Base-by-base conservation (phyloP, 176 grass and related monocot genomes). In the Zoysia japonica region DNA sequence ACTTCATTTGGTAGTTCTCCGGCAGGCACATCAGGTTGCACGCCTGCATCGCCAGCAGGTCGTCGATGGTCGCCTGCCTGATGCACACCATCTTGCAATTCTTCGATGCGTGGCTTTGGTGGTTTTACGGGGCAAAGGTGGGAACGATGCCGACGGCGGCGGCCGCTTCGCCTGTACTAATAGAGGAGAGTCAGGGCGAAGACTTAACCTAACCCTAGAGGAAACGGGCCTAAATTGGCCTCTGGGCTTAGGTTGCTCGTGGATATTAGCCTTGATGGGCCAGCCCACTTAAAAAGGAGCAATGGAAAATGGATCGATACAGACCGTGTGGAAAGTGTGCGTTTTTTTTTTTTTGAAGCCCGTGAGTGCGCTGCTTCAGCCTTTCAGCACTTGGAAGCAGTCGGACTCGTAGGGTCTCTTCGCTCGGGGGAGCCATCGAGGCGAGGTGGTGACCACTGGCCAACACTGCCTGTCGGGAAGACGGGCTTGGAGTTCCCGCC, bases 1-100 rank as follows among this genome's bases (percentile, higher is more conserved):
- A 98, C 78, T 98, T 98, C 92, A 98, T 98, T 88, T 98, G 92
- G 88, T 98, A 98, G 71, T 94, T 98, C 91, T 98, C 95, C 47
- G 95, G 95, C 47, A 98, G 81, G 95, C 95, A 98, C 75, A 98
- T 92, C 83, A 98, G 89, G 38, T 98, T 98, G 90, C 95, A 98
- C 13, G 90, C 95, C 81, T 98, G 95, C 95, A 98, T 98, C 78
- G 89, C 92, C 35, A 98, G 89, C 70, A 98, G 86, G 74, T 98
- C 95, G 70, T 94, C 92, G 61, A 98, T 81, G 74, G 89, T 90
- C 48, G 95, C 95, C 82, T 98, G 95, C 42, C 95, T 71, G 61
- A 98, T 98, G 92, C 95, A 98, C 77, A 98, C 95, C 95, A 98
- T 98, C 65, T 61, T 74, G 35, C 48, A 14, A 6, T 41, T 49